A percentile compares a stretch with the other conserved stretches of the same genome.
Evolutionary conservation across 148 eudicot genomes (phyloP).

Genomic region (Selenicereus undatus): DNA sequence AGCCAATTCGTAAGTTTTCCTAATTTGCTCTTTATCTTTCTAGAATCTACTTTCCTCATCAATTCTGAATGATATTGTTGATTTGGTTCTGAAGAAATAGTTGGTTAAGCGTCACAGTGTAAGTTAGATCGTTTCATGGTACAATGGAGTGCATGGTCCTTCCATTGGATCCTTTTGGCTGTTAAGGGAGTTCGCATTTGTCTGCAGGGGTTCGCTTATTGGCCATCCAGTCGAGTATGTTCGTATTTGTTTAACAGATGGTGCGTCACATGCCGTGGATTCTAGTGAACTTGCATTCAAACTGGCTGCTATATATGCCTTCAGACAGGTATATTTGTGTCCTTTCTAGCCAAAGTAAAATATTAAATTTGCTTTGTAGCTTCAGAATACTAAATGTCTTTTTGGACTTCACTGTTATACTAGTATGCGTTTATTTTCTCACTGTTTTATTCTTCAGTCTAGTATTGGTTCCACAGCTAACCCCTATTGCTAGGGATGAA

Average conservation of each 20-base stretch:
- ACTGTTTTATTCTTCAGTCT: not conserved
- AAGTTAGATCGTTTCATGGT: not conserved
- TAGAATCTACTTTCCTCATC: not conserved
- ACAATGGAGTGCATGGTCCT: not conserved
- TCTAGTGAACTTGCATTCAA: constrained; percentile 99
- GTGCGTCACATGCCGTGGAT: constrained; percentile 95
- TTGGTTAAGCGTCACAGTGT: not conserved
- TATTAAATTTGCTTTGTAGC: not conserved
- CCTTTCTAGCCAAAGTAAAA: not conserved
- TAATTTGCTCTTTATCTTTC: constrained; percentile 12
- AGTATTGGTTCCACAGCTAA: not conserved
- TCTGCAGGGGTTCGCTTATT: constrained; percentile 82
- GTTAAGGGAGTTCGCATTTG: constrained; percentile 9
- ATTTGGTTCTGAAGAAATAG: not conserved
- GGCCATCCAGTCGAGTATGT: constrained; percentile 92
- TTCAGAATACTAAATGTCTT: too few relatives aligned
- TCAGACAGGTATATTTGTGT: constrained; percentile 72
- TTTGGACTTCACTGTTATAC: not conserved
- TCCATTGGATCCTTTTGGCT: constrained; percentile 8
- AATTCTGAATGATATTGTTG: not conserved
- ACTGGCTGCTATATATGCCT: constrained; percentile 91
- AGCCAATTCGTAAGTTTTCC: constrained; percentile 77
- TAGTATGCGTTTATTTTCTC: not conserved
- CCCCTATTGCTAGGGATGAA: not conserved
- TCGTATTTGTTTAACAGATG: constrained; percentile 81